Conservation (phyloP, 2,329 filamentous ascomycete genomes). For the Arthroderma uncinatum region DNA sequence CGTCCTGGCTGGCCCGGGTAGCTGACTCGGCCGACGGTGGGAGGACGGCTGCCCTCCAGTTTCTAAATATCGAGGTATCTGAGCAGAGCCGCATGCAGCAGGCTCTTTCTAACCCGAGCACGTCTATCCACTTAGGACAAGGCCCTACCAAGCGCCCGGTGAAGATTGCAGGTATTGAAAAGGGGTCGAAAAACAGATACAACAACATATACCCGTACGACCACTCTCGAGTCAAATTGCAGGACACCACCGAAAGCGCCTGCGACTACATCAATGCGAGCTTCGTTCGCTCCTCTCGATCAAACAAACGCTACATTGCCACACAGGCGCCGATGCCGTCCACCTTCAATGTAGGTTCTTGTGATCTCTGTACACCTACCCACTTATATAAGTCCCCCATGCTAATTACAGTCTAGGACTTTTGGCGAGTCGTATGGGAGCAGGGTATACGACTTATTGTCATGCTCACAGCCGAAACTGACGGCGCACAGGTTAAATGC, state of each 20-base stretch:
- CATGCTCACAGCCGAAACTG: constrained; percentile 89
- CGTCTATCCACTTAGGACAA: constrained; percentile 30
- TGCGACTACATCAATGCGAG: constrained; percentile 97
- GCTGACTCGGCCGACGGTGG: constrained; percentile 59
- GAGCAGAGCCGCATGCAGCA: constrained; percentile 91
- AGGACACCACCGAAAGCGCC: constrained; percentile 51
- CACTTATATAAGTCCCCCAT: constrained; percentile 21
- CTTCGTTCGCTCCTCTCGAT: constrained; percentile 65
- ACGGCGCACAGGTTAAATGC: constrained; percentile 88
- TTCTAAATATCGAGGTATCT: constrained; percentile 68
- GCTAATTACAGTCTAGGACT: constrained; percentile 51
- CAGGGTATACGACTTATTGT: constrained; percentile 90
- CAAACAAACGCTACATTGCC: constrained; percentile 88
- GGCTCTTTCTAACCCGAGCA: constrained; percentile 50
- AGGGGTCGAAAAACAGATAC: constrained; percentile 90
- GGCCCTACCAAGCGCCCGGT: constrained; percentile 38
- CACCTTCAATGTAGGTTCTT: constrained; percentile 65
- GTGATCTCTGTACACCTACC: not conserved
- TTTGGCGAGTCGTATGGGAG: constrained; percentile 97
- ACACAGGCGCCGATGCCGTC: constrained; percentile 86
- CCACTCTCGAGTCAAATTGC: constrained; percentile 73
- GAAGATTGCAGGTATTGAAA: constrained; percentile 83
- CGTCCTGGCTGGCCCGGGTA: constrained; percentile 65
- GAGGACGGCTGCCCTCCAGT: constrained; percentile 69
- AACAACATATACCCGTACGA: constrained; percentile 97